Evolutionary conservation across 257 asterid species (phyloP).

Genomic region (Solanum arcanum): DNA sequence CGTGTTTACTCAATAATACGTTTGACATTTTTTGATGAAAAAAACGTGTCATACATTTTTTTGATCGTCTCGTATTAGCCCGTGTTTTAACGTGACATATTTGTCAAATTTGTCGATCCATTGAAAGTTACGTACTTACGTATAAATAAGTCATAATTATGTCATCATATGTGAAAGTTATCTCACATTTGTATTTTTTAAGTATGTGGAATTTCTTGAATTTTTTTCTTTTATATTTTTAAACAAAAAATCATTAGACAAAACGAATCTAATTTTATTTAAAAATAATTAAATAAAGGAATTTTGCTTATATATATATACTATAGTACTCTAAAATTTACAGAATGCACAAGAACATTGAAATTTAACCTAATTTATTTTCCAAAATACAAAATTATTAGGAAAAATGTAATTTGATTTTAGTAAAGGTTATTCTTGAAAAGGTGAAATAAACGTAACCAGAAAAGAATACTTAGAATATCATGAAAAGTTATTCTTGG

Average conservation of each 20-base stretch:
- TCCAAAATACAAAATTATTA: not conserved
- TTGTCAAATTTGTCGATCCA: not conserved
- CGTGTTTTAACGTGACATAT: not conserved
- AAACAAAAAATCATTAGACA: not conserved
- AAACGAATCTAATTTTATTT: not conserved
- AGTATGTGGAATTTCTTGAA: not conserved
- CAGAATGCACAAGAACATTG: not conserved
- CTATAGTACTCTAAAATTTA: not conserved
- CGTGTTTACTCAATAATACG: not conserved
- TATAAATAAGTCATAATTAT: not conserved
- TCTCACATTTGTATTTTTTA: not conserved
- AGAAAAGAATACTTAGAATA: not conserved
- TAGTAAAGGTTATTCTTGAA: not conserved
- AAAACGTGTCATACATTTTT: rapidly evolving
- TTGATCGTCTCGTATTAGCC: not conserved
- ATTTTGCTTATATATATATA: not conserved
- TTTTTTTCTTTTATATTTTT: not conserved
- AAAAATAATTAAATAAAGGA: not conserved
- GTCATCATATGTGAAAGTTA: not conserved
- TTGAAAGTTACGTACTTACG: not conserved
- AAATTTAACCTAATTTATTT: not conserved
- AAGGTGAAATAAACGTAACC: not conserved
- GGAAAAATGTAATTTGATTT: not conserved
- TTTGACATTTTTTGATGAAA: too few species aligned
- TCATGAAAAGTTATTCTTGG: too few species aligned